phyloP scores from a whole-genome alignment of 148 eudicot genomes.

The Silene conica region DNA sequence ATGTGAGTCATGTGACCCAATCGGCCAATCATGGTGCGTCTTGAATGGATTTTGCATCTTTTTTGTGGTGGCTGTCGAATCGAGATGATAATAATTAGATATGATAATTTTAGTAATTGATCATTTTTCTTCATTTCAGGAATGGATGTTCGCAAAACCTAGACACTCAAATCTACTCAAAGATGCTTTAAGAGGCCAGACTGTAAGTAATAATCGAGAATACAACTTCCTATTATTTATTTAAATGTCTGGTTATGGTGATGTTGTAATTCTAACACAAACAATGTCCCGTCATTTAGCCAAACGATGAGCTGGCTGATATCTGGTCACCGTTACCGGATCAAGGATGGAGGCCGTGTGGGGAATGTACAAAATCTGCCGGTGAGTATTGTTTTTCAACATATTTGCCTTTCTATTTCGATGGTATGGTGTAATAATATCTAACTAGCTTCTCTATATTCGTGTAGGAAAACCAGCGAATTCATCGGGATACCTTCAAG shows the following conservation, averaged over 20 bases:
- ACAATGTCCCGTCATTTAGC: constrained; percentile 34
- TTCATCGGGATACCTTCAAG: constrained; percentile 82
- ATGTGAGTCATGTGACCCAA: too few species aligned
- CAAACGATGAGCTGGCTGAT: constrained; percentile 56
- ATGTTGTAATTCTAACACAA: not conserved
- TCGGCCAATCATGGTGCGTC: too few species aligned
- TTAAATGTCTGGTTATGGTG: not conserved
- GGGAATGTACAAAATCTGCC: constrained; percentile 31
- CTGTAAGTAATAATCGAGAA: constrained; percentile 47
- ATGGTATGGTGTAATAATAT: not conserved
- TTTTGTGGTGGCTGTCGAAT: too few species aligned
- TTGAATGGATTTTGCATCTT: too few species aligned
- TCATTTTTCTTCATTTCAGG: constrained; percentile 42
- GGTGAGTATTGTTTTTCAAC: constrained; percentile 40
- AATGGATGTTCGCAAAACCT: constrained; percentile 69
- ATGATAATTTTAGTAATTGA: constrained; percentile 8
- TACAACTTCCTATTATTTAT: not conserved
- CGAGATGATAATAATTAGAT: too few species aligned
- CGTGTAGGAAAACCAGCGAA: constrained; percentile 60
- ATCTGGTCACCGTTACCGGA: constrained; percentile 75
- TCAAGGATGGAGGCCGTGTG: constrained; percentile 85
- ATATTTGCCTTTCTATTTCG: not conserved
- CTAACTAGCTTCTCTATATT: constrained; percentile 22
- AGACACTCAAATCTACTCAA: constrained; percentile 67
- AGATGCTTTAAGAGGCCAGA: constrained; percentile 64